Evolutionary conservation across 2,329 filamentous ascomycete genomes (phyloP).

Genomic region (Shiraia sp.): DNA sequence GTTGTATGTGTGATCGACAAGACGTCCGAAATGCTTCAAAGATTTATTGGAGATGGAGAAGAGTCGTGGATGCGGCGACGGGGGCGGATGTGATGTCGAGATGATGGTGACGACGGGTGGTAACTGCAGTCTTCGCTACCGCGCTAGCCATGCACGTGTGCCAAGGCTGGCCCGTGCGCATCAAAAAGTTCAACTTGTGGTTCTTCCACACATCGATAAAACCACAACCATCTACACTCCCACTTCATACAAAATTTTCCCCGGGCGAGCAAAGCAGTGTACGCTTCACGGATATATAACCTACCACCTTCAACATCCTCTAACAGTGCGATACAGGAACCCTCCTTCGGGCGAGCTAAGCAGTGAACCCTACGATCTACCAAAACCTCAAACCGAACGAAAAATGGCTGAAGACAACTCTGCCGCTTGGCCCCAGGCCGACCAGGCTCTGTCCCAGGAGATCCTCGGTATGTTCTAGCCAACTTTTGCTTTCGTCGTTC

Average conservation of each 20-base stretch:
- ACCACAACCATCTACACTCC: conserved; percentile 14
- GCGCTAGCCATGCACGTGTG: conserved; percentile 30
- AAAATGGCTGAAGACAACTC: conserved; percentile 37
- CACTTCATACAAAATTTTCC: conserved; percentile 5
- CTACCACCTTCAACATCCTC: not conserved
- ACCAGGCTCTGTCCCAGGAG: conserved; percentile 54
- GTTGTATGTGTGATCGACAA: conserved; percentile 24
- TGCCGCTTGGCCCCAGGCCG: conserved; percentile 46
- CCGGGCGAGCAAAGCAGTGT: conserved; percentile 43
- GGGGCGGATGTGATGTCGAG: conserved; percentile 32
- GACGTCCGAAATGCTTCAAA: conserved; percentile 20
- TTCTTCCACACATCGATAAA: conserved; percentile 3
- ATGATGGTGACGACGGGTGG: conserved; percentile 43
- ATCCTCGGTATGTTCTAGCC: conserved; percentile 21
- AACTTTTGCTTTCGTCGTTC: too few relatives aligned
- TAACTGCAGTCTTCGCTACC: conserved; percentile 29
- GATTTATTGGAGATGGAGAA: conserved; percentile 37
- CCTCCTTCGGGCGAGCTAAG: conserved; percentile 39
- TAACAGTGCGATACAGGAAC: conserved; percentile 9
- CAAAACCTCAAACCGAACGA: conserved; percentile 6
- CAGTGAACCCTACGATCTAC: conserved; percentile 33
- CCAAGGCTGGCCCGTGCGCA: conserved; percentile 11
- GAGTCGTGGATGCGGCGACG: conserved; percentile 31
- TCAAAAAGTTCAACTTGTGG: conserved; percentile 12
- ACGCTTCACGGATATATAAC: conserved; percentile 3